These are phyloP conservation scores for Aspergillus intermedius DNA, from an alignment of 2,329 filamentous ascomycete genomes.

Conservation along the genomic window DNA sequence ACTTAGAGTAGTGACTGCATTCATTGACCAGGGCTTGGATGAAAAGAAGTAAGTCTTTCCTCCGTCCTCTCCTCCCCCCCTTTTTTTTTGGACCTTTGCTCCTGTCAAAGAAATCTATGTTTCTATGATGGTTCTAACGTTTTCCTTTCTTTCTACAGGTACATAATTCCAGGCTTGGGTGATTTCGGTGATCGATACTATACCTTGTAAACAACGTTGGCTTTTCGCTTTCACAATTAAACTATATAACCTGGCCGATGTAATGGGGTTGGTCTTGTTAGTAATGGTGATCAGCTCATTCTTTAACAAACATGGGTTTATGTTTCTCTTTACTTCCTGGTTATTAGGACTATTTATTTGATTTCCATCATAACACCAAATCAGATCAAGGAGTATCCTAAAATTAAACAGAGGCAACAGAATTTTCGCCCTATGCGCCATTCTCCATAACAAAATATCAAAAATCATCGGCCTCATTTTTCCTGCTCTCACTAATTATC, in stretches of 20 bases:
- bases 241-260: no score
- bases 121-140: slow-evolving; percentile 9
- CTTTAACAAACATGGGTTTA: no score
- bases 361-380: no score
- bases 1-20: slow-evolving; percentile 86
- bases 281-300: no score
- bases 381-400: no score
- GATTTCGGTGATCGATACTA: slow-evolving; percentile 97
- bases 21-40: slow-evolving; percentile 92
- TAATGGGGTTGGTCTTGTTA: no score
- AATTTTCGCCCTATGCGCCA: slow-evolving; percentile 14
- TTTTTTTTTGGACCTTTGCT: background rate
- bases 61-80: background rate
- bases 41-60: slow-evolving; percentile 76
- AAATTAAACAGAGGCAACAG: slow-evolving; percentile 5
- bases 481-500: slow-evolving; percentile 11
- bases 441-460: slow-evolving; percentile 15
- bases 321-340: no score
- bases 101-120: background rate
- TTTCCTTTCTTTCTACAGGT: slow-evolving; percentile 50
- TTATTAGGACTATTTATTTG: no score
- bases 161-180: slow-evolving; percentile 87
- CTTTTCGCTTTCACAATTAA: no score
- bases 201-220: slow-evolving; percentile 57
- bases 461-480: slow-evolving; percentile 25